Evolutionary conservation across 1,139 yeast genomes (phyloP).

Genomic region (Candida sp.): DNA sequence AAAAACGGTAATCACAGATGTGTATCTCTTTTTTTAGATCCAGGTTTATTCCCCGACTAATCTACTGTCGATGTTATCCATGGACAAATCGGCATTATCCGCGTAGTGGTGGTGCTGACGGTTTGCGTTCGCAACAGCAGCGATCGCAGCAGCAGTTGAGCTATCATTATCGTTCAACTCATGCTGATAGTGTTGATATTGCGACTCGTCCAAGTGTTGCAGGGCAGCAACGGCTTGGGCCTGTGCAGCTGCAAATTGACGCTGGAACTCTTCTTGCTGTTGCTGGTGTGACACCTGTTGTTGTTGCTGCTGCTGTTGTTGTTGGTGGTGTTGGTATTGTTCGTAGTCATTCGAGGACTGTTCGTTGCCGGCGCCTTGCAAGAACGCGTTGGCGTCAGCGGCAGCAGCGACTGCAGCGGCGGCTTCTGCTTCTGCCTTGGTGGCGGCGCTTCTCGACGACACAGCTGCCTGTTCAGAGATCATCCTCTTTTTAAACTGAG

Average conservation of each 20-base stretch:
- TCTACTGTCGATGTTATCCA: constrained; percentile 53
- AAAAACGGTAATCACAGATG: not conserved
- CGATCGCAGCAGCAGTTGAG: constrained; percentile 47
- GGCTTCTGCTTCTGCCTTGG: constrained; percentile 18
- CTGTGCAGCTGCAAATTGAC: constrained; percentile 29
- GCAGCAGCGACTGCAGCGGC: constrained; percentile 21
- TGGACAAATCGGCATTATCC: constrained; percentile 41
- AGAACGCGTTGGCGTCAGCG: constrained; percentile 32
- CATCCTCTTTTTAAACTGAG: constrained; percentile 16
- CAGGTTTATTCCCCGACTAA: constrained; percentile 45
- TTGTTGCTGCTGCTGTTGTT: constrained; percentile 9
- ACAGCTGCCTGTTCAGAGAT: constrained; percentile 15
- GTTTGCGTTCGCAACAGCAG: constrained; percentile 44
- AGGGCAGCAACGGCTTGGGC: constrained; percentile 46
- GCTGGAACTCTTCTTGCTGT: constrained; percentile 43
- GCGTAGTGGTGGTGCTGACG: constrained; percentile 29
- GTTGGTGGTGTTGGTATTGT: constrained; percentile 12
- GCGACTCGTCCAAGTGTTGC: constrained; percentile 30
- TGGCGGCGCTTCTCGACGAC: constrained; percentile 15
- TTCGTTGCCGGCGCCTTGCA: constrained; percentile 30
- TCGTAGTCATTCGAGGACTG: constrained; percentile 5
- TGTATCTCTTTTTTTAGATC: not conserved
- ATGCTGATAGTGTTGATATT: constrained; percentile 33
- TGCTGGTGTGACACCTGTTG: constrained; percentile 31
- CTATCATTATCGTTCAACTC: constrained; percentile 23